A percentile compares a stretch with the other conserved stretches of the same genome.
phyloP scores from a whole-genome alignment of 176 grass and related monocot genomes.

The Zea luxurians region DNA sequence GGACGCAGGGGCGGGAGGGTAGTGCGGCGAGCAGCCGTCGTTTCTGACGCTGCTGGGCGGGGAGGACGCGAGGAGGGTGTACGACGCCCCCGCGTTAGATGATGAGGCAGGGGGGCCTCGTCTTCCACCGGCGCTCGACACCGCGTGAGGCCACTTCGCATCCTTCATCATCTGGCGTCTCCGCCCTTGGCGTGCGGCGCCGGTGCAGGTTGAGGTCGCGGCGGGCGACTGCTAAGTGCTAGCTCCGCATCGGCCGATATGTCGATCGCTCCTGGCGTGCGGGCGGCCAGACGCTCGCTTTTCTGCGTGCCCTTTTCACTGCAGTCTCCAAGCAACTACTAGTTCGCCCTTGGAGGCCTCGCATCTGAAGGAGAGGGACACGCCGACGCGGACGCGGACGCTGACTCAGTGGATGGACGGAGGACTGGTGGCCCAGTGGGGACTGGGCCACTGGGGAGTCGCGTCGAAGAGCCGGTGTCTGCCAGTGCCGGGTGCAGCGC shows the following conservation, averaged over 20 bases:
- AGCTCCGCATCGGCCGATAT: background rate
- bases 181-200: background rate
- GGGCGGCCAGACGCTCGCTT: background rate
- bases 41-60: constrained; percentile 31
- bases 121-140: constrained; percentile 11
- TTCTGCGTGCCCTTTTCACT: background rate
- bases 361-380: background rate
- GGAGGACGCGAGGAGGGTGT: constrained; percentile 39
- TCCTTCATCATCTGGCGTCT: constrained; percentile 8
- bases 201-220: background rate
- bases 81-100: background rate
- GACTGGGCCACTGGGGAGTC: background rate
- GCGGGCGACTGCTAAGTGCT: background rate
- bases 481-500: background rate
- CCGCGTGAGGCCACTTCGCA: constrained; percentile 31
- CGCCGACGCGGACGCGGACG: constrained; percentile 1
- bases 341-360: background rate
- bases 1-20: constrained; percentile 25
- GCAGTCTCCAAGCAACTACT: background rate
- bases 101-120: background rate
- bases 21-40: constrained; percentile 42
- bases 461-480: background rate
- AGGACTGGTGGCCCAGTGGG: background rate
- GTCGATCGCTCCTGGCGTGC: constrained; percentile 24
- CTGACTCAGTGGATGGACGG: constrained; percentile 11